phyloP scores from a whole-genome alignment of 805 yeast genomes.

The Wickerhamiella sergipiensis region DNA sequence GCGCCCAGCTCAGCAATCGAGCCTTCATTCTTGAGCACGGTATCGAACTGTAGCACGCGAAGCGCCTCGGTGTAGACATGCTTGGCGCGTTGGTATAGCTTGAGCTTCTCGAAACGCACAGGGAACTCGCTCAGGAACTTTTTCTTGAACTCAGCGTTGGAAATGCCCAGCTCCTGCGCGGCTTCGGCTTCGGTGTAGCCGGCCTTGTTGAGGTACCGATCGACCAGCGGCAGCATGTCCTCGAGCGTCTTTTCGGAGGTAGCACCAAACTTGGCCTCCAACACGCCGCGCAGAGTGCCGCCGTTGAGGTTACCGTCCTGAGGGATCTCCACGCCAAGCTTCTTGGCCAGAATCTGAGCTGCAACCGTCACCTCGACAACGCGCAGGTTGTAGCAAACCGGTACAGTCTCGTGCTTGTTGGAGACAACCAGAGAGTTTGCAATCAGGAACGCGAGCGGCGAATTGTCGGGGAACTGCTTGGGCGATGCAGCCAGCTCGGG shows the following conservation, averaged over 20 bases:
- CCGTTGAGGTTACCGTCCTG: conserved; percentile 39
- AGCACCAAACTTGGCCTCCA: conserved; percentile 33
- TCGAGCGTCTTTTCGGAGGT: conserved; percentile 30
- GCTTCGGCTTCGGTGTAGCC: conserved; percentile 42
- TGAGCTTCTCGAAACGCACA: conserved; percentile 42
- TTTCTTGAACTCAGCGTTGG: conserved; percentile 31
- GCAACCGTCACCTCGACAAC: conserved; percentile 64
- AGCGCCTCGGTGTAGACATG: conserved; percentile 53
- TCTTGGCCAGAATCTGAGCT: conserved; percentile 41
- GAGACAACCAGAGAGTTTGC: conserved; percentile 51
- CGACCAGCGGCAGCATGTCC: conserved; percentile 32
- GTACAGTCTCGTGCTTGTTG: conserved; percentile 58
- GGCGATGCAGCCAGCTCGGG: conserved; percentile 45
- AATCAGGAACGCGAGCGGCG: conserved; percentile 39
- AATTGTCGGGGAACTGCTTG: conserved; percentile 36
- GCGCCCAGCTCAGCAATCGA: conserved; percentile 36
- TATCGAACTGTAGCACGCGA: conserved; percentile 40
- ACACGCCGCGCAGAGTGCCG: conserved; percentile 52
- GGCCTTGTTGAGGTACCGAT: conserved; percentile 27
- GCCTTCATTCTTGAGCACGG: conserved; percentile 26
- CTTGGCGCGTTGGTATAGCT: conserved; percentile 42
- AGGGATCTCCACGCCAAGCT: conserved; percentile 30
- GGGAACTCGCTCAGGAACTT: conserved; percentile 40
- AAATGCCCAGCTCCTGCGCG: conserved; percentile 30
- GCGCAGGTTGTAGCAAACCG: conserved; percentile 52